Evolutionary conservation across 2,329 filamentous ascomycete genomes (phyloP), one percentile per base, ranked within the genome.

Genomic region (Cyanodermella asteris): DNA sequence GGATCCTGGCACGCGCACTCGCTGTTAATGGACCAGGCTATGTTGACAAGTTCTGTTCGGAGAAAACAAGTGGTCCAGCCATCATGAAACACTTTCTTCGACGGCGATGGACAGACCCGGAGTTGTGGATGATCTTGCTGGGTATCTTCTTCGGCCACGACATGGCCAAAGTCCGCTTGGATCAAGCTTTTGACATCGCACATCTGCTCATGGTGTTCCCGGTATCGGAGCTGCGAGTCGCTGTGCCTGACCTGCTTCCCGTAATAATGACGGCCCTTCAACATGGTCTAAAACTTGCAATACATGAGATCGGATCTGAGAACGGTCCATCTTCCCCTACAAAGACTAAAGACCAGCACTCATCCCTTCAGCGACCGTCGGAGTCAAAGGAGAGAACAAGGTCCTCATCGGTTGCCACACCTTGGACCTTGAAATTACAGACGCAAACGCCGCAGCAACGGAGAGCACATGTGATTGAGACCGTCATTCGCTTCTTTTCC

Each of bases 241-340:
- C n/a, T n/a, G n/a, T n/a, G n/a, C n/a, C n/a, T n/a, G 81, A 90
- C 29, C 66, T 80, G 5, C 53, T 93, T 13, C 62, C 72, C 0
- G 71, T 91, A 7, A 72, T 97, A 22, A 72, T 70, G 5, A 65
- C 72, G 1, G 90, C 97, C 81, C 53, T 97, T 2, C 77, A 90
- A 41, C 71, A 75, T 40, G 84, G 81, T 0, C 46, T 94, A 13
- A 74, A 77, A 33, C 65, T 73, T 28, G 55, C 76, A n/a, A n/a
- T 5, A 55, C 72, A 26, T 64, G 61, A 33, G 58, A 67, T 14
- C 63, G 70, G n/a, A 33, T 59, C 63, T 27, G 61, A 69, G 32
- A 57, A 63, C 1, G 58, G 64, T 25, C 69, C 64, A 1, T 61
- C 65, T 3, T 30, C 44, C 10, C 29, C 25, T 16, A 37, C 41